Evolutionary conservation across 371 early-diverging fungal species (phyloP).

Genomic region (Actinomucor elegans): DNA sequence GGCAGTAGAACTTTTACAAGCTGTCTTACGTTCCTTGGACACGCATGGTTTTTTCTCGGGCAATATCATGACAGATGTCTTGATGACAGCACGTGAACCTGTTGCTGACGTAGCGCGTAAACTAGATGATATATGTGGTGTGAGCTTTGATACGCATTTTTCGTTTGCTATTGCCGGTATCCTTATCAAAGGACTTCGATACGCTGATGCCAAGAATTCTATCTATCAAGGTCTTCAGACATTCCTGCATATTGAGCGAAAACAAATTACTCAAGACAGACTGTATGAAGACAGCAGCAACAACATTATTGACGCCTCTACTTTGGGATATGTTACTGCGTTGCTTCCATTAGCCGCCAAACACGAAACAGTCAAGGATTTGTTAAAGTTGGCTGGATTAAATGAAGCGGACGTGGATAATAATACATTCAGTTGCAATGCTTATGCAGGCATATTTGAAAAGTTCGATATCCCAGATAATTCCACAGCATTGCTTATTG

Average conservation of each 20-base stretch:
- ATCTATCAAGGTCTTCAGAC: constrained; percentile 64
- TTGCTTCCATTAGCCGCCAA: constrained; percentile 65
- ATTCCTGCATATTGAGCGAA: constrained; percentile 66
- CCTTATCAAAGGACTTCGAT: constrained; percentile 78
- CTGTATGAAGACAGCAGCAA: constrained; percentile 13
- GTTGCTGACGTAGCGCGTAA: constrained; percentile 64
- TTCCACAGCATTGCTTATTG: constrained; percentile 65
- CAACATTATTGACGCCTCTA: constrained; percentile 54
- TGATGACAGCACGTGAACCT: constrained; percentile 70
- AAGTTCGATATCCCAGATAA: constrained; percentile 61
- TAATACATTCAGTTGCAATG: constrained; percentile 30
- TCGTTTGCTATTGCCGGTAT: constrained; percentile 81
- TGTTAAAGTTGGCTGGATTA: constrained; percentile 58
- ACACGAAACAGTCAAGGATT: constrained; percentile 56
- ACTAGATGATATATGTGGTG: constrained; percentile 69
- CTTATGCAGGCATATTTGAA: constrained; percentile 62
- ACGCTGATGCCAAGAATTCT: constrained; percentile 63
- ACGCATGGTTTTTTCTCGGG: constrained; percentile 63
- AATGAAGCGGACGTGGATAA: constrained; percentile 43
- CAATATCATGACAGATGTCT: constrained; percentile 54
- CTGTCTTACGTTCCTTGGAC: constrained; percentile 72
- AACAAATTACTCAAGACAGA: constrained; percentile 21
- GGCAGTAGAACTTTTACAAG: constrained; percentile 67
- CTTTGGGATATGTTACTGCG: constrained; percentile 72
- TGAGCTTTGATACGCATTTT: constrained; percentile 82